Base-by-base conservation (phyloP, 345 rosid species). In the Dimocarpus longan region DNA sequence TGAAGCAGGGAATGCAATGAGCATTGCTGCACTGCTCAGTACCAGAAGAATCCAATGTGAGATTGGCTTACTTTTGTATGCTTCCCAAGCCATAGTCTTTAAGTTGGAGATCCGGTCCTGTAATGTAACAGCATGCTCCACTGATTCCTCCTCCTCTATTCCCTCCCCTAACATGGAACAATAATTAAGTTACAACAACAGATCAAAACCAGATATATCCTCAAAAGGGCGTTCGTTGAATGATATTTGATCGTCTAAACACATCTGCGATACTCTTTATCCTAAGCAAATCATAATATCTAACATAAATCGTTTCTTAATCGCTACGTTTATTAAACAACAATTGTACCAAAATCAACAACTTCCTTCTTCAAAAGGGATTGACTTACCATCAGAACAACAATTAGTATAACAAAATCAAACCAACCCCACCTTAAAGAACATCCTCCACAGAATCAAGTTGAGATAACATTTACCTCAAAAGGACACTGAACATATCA, bases 41-140 rank as follows among this genome's bases (percentile, higher is more conserved):
- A 75, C 68, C 24, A 93, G 84, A 43, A 95, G 93, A 77, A 88
- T 80, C 99, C 98, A 93, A 73, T 92, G 90, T 11, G 99, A 95
- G 66, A 86, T 42, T 15, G 97, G 87, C 76, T 91, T 93, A 69
- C 85, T 86, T 80, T 79, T 79, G 82, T 84, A 91, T 72, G 86
- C 84, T 86, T 90, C 91, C 79, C 39, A 21, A 28, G 86, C 85
- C 66, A 37, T 76, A 26, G 66, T 72, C 84, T 80, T 83, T 48
- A 79, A 76, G 46, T 79, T 71, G 4, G 63, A 78, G 10, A 91
- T 60, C 83, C 79, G 83, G 5, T 79, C 79, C 74, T 86, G 26
- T 46, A 69, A 70, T 2, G 90, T 80, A 80, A 77, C 52, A 6
- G 88, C 50, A 66, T 78, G 83, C 52, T 76, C 66, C 13, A 71